Percentiles rank a stretch among this genome's conserved stretches.
These are phyloP conservation scores for Penicillium sp. DNA, from an alignment of 2,329 filamentous ascomycete species.

Conservation along the genomic window DNA sequence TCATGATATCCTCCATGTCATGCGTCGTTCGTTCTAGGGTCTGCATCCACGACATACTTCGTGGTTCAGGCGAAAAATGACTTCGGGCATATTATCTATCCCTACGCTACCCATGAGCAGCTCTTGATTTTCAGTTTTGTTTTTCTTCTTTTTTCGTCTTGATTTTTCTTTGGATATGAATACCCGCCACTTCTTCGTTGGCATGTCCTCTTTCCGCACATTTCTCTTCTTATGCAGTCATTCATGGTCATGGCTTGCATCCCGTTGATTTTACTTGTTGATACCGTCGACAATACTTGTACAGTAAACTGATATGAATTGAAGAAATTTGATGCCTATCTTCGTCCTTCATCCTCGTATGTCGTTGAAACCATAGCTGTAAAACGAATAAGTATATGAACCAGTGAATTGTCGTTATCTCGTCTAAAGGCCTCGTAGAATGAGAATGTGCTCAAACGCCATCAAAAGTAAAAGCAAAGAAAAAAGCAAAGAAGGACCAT, in stretches of 20 bases:
- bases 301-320: slow-evolving; percentile 11
- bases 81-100: slow-evolving; percentile 6
- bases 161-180: slow-evolving; percentile 12
- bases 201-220: slow-evolving; percentile 7
- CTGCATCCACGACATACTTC: neutral
- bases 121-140: slow-evolving; percentile 1
- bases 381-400: neutral
- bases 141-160: neutral
- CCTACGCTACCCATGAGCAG: slow-evolving; percentile 25
- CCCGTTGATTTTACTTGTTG: neutral
- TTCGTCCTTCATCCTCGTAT: neutral
- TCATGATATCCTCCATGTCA: neutral
- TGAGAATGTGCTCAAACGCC: neutral
- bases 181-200: slow-evolving; percentile 21
- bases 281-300: slow-evolving; percentile 6
- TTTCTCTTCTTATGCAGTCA: slow-evolving; percentile 3
- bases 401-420: neutral
- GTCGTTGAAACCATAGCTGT: neutral
- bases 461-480: neutral
- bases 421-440: neutral
- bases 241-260: slow-evolving; percentile 3
- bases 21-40: neutral
- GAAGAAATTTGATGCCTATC: neutral
- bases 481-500: neutral
- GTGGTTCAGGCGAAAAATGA: neutral